Evolutionary conservation across 352 stramenopile species (phyloP).

Genomic region (Globisporangium nodosum): DNA sequence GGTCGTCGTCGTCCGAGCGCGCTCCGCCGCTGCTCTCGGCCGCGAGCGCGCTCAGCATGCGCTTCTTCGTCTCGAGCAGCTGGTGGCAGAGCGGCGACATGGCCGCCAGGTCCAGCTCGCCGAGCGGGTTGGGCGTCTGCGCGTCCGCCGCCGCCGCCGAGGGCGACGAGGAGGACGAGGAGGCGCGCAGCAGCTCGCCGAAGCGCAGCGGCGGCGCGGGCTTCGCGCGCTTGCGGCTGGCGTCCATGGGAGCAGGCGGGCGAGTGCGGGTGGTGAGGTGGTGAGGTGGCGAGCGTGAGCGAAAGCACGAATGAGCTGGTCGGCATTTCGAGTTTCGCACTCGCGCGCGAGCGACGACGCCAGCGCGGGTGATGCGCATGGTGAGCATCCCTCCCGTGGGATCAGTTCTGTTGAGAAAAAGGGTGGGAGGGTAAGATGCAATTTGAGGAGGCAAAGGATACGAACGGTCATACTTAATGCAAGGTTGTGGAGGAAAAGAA

Average conservation of each 20-base stretch:
- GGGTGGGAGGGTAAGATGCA: no score
- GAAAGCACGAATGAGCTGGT: no score
- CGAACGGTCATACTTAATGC: no score
- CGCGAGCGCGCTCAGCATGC: constrained; percentile 33
- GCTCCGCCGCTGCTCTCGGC: constrained; percentile 31
- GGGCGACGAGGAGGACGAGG: not conserved
- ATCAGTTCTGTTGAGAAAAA: no score
- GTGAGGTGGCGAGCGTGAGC: not conserved
- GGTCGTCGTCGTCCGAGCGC: constrained; percentile 34
- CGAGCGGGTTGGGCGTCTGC: not conserved
- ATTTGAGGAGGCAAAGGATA: not conserved
- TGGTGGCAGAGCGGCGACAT: constrained; percentile 31
- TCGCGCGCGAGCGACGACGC: no score
- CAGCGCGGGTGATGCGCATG: no score
- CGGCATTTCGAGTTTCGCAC: no score
- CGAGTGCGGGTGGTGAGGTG: not conserved
- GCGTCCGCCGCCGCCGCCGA: not conserved
- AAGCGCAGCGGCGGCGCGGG: not conserved
- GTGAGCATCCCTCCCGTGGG: no score
- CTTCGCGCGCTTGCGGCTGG: constrained; percentile 1
- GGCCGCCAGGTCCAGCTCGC: constrained; percentile 13
- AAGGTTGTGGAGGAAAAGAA: no score
- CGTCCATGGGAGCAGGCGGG: not conserved
- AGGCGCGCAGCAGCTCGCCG: not conserved
- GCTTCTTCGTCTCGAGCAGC: constrained; percentile 38